Percentiles rank a stretch among this genome's conserved stretches.
Conservation (phyloP, 1,284 basidiomycete genomes). For the Cystobasidium slooffiae region DNA sequence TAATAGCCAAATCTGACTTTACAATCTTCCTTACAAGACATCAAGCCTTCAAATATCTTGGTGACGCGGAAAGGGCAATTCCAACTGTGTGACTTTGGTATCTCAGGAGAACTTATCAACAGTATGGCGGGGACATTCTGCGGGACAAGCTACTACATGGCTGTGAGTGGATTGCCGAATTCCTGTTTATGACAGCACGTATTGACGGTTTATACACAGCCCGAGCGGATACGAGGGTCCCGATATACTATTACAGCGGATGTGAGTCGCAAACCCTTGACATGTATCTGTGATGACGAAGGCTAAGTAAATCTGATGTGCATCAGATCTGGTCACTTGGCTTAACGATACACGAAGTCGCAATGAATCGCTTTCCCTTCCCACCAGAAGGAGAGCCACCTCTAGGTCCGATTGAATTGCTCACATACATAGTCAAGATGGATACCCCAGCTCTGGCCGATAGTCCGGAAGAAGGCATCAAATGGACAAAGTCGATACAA, state of each 20-base stretch:
- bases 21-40: constrained; percentile 56
- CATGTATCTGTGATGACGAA: background rate
- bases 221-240: constrained; percentile 97
- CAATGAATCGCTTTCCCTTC: constrained; percentile 94
- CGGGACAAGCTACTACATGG: constrained; percentile 98
- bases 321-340: constrained; percentile 93
- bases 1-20: background rate
- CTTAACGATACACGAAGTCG: constrained; percentile 88
- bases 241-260: constrained; percentile 97
- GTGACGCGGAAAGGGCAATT: constrained; percentile 91
- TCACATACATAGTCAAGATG: constrained; percentile 88
- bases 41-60: constrained; percentile 98
- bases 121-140: constrained; percentile 99
- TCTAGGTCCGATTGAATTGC: constrained; percentile 83
- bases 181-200: background rate
- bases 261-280: constrained; percentile 11
- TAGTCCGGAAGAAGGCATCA: constrained; percentile 60
- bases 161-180: constrained; percentile 65
- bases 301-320: constrained; percentile 64
- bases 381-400: constrained; percentile 72
- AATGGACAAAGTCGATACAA: constrained; percentile 86
- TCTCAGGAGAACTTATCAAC: constrained; percentile 97
- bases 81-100: constrained; percentile 99
- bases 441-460: constrained; percentile 76
- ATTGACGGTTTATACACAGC: constrained; percentile 63